Conservation (phyloP, 2,329 filamentous ascomycete species). For the Colletotrichum melonis region DNA sequence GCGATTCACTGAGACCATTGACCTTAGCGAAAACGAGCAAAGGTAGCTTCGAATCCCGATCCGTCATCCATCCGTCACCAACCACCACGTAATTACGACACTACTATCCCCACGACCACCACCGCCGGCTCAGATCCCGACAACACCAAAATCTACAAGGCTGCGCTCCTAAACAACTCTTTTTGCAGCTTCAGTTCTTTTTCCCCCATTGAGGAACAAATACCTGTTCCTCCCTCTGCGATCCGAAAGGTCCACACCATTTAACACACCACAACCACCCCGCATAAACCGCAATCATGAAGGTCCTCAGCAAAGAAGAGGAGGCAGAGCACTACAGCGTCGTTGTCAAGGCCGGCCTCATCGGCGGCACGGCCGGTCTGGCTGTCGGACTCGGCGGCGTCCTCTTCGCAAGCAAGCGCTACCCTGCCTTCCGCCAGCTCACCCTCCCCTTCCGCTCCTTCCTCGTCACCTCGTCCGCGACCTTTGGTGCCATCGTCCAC, state of each 20-base stretch:
- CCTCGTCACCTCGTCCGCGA: slow-evolving; percentile 83
- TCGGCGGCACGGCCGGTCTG: slow-evolving; percentile 78
- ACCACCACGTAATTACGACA: slow-evolving; percentile 27
- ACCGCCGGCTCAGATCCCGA: slow-evolving; percentile 12
- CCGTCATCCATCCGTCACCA: slow-evolving; percentile 32
- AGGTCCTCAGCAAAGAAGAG: slow-evolving; percentile 95
- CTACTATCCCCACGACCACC: slow-evolving; percentile 16
- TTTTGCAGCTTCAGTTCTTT: slow-evolving; percentile 11
- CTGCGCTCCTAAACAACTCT: slow-evolving; percentile 3
- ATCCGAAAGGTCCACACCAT: not conserved
- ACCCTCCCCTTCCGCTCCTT: slow-evolving; percentile 93
- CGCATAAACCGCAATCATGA: slow-evolving; percentile 71
- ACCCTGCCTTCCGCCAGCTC: slow-evolving; percentile 80
- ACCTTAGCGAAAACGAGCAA: not conserved
- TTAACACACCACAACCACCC: not conserved
- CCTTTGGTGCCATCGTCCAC: slow-evolving; percentile 88
- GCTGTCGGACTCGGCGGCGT: slow-evolving; percentile 76
- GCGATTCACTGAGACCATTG: not conserved
- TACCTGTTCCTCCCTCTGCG: not conserved
- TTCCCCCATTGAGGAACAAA: not conserved
- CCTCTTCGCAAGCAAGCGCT: slow-evolving; percentile 75
- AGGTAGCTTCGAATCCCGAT: not conserved
- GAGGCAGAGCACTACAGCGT: slow-evolving; percentile 85
- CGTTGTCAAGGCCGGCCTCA: slow-evolving; percentile 82
- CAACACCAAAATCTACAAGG: slow-evolving; percentile 7